Percentiles rank a stretch among this genome's conserved stretches.
Evolutionary conservation across 805 yeast species (phyloP).

Genomic region (Kodamaea restingae): DNA sequence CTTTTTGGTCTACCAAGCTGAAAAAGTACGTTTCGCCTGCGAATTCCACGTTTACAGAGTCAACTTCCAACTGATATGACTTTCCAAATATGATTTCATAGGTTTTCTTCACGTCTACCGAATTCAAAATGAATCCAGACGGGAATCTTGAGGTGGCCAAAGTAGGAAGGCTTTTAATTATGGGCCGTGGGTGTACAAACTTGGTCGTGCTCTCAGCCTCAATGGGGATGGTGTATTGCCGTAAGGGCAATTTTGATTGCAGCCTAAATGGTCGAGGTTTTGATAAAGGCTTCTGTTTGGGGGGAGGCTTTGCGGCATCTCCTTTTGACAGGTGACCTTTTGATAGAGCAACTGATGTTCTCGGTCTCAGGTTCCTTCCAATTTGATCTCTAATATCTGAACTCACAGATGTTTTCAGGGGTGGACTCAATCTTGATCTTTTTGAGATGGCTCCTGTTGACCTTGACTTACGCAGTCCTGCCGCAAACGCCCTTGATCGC

Average conservation of each 20-base stretch:
- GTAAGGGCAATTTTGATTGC: neutral
- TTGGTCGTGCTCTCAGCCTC: slow-evolving; percentile 32
- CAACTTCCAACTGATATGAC: slow-evolving; percentile 11
- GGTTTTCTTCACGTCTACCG: slow-evolving; percentile 16
- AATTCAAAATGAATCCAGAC: slow-evolving; percentile 10
- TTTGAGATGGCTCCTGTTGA: no score
- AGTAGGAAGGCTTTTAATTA: slow-evolving; percentile 1
- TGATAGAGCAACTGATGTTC: no score
- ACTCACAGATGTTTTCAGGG: no score
- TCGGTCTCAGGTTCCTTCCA: no score
- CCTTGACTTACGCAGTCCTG: no score
- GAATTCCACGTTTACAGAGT: slow-evolving; percentile 14
- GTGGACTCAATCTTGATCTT: no score
- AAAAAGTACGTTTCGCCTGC: slow-evolving; percentile 22
- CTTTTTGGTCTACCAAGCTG: slow-evolving; percentile 20
- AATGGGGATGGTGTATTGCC: slow-evolving; percentile 29
- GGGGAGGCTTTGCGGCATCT: neutral
- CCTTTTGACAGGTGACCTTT: no score
- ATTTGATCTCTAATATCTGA: no score
- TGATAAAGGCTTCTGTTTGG: neutral
- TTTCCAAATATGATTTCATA: slow-evolving; percentile 16
- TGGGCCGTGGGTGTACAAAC: slow-evolving; percentile 11
- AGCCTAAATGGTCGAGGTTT: neutral
- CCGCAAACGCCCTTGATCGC: no score
- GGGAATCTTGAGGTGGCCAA: slow-evolving; percentile 3